phyloP scores from a whole-genome alignment of 768 basidiomycete genomes.

The Suillus subalutaceus region DNA sequence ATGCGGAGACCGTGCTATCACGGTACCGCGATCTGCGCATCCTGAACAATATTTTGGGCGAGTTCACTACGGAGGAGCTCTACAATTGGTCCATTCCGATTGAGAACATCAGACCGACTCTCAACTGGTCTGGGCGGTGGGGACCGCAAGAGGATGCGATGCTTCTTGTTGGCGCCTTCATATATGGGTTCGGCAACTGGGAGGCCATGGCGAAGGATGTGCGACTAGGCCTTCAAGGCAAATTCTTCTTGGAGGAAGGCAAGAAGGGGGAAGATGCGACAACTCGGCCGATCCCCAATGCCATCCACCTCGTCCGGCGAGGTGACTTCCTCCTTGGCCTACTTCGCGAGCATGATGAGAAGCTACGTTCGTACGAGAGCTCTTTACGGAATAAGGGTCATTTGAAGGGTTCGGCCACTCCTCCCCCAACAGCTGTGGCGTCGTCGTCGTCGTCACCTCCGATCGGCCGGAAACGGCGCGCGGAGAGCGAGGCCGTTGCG shows the following conservation, averaged over 20 bases:
- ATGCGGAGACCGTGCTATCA: slow-evolving; percentile 95
- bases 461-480: slow-evolving; percentile 65
- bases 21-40: slow-evolving; percentile 88
- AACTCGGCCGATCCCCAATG: slow-evolving; percentile 90
- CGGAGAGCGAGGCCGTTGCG: slow-evolving; percentile 84
- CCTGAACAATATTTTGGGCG: slow-evolving; percentile 76
- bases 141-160: slow-evolving; percentile 89
- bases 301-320: slow-evolving; percentile 95
- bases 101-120: slow-evolving; percentile 90
- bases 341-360: slow-evolving; percentile 87
- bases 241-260: slow-evolving; percentile 97
- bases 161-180: slow-evolving; percentile 90
- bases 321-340: slow-evolving; percentile 91
- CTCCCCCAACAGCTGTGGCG: slow-evolving; percentile 70
- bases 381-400: slow-evolving; percentile 73
- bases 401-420: slow-evolving; percentile 72
- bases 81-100: slow-evolving; percentile 88
- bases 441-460: slow-evolving; percentile 57
- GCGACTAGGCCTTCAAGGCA: slow-evolving; percentile 80
- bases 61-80: slow-evolving; percentile 62
- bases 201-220: slow-evolving; percentile 91
- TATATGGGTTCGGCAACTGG: slow-evolving; percentile 97
- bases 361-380: slow-evolving; percentile 85
- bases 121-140: slow-evolving; percentile 98
- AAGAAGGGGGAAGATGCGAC: slow-evolving; percentile 90